These are phyloP conservation scores for Manihot esculenta DNA, from an alignment of 441 rosid species.

Conservation along the genomic window DNA sequence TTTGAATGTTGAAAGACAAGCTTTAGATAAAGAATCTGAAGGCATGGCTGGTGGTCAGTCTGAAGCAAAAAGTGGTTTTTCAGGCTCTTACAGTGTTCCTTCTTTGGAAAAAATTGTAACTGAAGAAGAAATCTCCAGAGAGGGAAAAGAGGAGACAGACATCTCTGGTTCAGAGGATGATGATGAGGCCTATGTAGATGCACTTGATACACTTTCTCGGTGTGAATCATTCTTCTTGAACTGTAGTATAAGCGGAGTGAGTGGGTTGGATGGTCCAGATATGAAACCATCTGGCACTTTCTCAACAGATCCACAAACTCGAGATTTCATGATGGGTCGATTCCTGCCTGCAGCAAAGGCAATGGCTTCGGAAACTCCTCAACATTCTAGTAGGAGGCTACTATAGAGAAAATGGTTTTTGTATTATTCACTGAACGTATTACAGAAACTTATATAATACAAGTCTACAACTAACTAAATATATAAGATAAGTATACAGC, in stretches of 20 bases:
- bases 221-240: constrained; percentile 68
- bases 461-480: too few species aligned
- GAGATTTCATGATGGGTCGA: constrained; percentile 85
- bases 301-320: constrained; percentile 48
- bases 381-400: constrained; percentile 43
- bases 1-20: constrained; percentile 31
- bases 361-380: constrained; percentile 70
- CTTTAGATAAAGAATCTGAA: constrained; percentile 18
- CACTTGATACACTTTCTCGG: constrained; percentile 63
- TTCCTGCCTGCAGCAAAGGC: constrained; percentile 97
- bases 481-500: too few species aligned
- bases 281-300: constrained; percentile 46
- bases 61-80: constrained; percentile 16
- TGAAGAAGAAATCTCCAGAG: constrained; percentile 30
- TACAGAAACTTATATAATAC: too few species aligned
- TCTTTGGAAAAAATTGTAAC: constrained; percentile 15
- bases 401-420: too few species aligned
- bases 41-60: constrained; percentile 3
- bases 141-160: constrained; percentile 30
- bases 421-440: too few species aligned
- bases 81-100: constrained; percentile 25
- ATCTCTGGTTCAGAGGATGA: constrained; percentile 38
- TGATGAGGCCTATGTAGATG: constrained; percentile 54
- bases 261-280: constrained; percentile 55
- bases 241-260: constrained; percentile 73